Evolutionary conservation across 176 grass and related monocot species (phyloP), one percentile per base, ranked within the genome.

Genomic region (Tuctoria greenei): DNA sequence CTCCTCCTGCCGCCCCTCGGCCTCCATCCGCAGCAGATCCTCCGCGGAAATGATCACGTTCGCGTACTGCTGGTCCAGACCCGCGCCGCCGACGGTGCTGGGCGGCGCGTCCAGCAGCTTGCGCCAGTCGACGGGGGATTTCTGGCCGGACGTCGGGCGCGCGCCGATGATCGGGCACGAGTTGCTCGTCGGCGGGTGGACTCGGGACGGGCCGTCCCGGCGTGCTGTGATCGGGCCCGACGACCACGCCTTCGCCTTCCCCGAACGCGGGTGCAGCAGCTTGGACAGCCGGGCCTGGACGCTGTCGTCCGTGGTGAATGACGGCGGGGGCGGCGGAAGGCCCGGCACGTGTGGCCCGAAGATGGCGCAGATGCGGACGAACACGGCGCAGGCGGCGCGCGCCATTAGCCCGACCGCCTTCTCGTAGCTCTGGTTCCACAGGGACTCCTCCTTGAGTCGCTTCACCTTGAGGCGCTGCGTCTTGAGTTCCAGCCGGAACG

Each of bases 21-120:
- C 89, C 44, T 88, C 92, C 79, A 86, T 90, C 72, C 56, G 79
- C 60, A 95, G 83, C 82, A 95, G 72, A 61, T 79, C 79, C 84
- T 95, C 84, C 45, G 95, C 95, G 2, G 82, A 81, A 58, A 75
- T 44, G 76, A 99, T 88, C 61, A 92, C 86, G 64, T 72, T 92
- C 54, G 87, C 92, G 66, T 99, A 99, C 70, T 88, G 92, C 72
- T 92, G 81, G 54, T 90, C 85, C 26, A 99, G 87, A 0, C 95
- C 95, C 0, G 89, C 79, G 21, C 78, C 92, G 44, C 95, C 95
- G 18, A 95, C 66, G 0, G 89, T 95, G 46, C 34, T 64, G 18
- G 83, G 23, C 24, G 79, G 79, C 52, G 79, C 77, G 71, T 92
- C 84, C 3, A 95, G 86, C 4, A 92, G 40, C 76, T 81, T 84